A percentile compares a stretch with the other conserved stretches of the same genome.
Conservation (phyloP, 768 basidiomycete species). For the Podaxis mareebaensis region DNA sequence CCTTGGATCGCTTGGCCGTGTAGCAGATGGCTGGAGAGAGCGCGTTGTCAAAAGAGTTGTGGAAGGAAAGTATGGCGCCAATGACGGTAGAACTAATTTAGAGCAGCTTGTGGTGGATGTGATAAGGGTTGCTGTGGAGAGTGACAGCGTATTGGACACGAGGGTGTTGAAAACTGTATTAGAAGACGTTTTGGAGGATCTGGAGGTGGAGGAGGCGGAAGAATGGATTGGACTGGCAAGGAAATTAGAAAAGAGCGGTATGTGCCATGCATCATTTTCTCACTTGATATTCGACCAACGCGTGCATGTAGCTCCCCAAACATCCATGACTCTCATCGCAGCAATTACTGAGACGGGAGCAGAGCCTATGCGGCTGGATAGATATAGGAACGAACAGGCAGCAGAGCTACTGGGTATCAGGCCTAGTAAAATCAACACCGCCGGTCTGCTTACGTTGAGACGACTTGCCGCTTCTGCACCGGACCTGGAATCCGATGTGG, state of each 20-base stretch:
- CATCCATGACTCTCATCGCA: constrained; percentile 64
- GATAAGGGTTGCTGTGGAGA: constrained; percentile 31
- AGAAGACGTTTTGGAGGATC: constrained; percentile 56
- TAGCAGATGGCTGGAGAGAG: constrained; percentile 10
- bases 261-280: constrained; percentile 22
- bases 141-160: constrained; percentile 53
- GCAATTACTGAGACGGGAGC: constrained; percentile 61
- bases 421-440: constrained; percentile 58
- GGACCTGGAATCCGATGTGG: constrained; percentile 70
- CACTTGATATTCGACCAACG: neutral
- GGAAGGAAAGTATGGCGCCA: neutral
- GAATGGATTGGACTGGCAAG: constrained; percentile 75
- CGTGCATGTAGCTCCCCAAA: constrained; percentile 57
- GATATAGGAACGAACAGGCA: constrained; percentile 89
- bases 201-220: constrained; percentile 67
- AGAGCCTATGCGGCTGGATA: constrained; percentile 71
- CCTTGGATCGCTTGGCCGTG: constrained; percentile 26
- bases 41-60: constrained; percentile 5
- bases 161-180: constrained; percentile 64
- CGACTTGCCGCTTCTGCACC: constrained; percentile 76
- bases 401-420: constrained; percentile 73
- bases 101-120: constrained; percentile 41
- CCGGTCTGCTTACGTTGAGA: constrained; percentile 70
- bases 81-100: constrained; percentile 46
- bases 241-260: constrained; percentile 63